These are phyloP conservation scores for Boletellus ananiceps DNA, from an alignment of 768 basidiomycete species.

Conservation along the genomic window DNA sequence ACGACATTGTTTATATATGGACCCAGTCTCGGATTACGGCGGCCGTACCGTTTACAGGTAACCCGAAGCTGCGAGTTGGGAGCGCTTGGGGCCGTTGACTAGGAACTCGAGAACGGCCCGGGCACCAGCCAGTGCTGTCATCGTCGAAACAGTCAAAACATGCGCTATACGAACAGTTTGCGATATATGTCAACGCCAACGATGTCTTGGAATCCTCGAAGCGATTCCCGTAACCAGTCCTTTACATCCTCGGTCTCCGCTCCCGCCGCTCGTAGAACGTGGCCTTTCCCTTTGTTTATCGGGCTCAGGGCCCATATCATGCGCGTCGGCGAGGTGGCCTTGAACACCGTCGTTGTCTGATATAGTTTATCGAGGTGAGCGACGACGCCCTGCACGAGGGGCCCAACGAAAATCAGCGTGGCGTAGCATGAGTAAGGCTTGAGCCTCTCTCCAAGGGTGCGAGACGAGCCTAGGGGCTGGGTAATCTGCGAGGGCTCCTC, in stretches of 20 bases:
- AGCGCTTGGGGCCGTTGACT: neutral
- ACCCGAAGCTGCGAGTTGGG: too few relatives aligned
- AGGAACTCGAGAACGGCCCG: too few relatives aligned
- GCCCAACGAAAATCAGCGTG: conserved; percentile 77
- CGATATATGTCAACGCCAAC: conserved; percentile 64
- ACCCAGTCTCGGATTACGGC: neutral
- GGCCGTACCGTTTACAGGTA: neutral
- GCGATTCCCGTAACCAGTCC: conserved; percentile 57
- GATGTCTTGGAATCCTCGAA: conserved; percentile 47
- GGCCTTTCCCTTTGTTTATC: conserved; percentile 43
- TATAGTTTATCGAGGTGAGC: conserved; percentile 46
- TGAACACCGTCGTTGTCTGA: conserved; percentile 58
- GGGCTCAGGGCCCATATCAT: conserved; percentile 81
- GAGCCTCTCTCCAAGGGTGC: conserved; percentile 56
- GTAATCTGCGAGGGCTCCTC: conserved; percentile 38
- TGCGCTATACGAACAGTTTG: conserved; percentile 49
- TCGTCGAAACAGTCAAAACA: neutral
- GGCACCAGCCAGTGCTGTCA: too few relatives aligned
- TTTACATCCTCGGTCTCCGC: conserved; percentile 72
- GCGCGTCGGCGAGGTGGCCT: conserved; percentile 44
- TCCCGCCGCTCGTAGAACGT: conserved; percentile 71
- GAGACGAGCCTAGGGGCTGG: conserved; percentile 30
- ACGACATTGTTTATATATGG: neutral
- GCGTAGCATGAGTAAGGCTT: conserved; percentile 89
- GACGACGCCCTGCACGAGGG: conserved; percentile 47